Evolutionary conservation across 225 moss, liverwort and hornwort species (phyloP), one percentile per base, ranked within the genome.

Genomic region (Pseudisothecium myosuroides): DNA sequence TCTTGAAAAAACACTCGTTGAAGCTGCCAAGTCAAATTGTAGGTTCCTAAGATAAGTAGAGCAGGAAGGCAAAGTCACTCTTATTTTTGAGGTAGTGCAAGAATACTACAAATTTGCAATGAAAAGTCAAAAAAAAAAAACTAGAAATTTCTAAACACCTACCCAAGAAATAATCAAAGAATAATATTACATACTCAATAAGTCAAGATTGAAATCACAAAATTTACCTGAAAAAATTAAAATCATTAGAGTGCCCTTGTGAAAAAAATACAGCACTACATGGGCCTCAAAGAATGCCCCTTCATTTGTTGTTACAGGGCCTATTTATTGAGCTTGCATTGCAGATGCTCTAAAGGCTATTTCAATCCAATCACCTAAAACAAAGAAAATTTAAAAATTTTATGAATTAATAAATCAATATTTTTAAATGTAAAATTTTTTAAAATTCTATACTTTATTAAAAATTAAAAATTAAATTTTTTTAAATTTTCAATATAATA

Each of bases 251-350:
- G n/a, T n/a, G n/a, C n/a, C 11, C 9, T 29, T 29, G 6, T 6
- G 3, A 0, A 39, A 16, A 72, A 15, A 17, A 43, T 3, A 0
- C 4, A 0, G 1, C 5, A 41, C 0, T 28, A 9, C 15, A 0
- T 0, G 0, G 0, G 10, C 16, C 9, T 72, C 1, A 5, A 43
- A 0, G 10, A 72, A 72, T 43, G 17, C 9, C 14, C 5, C 5
- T 1, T 1, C 5, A 41, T 14, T 71, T 72, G 9, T 2, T 5
- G 1, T 72, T 45, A 72, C 2, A 72, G 1, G 14, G 9, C 43
- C 45, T 72, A 9, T 27, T 43, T 45, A 45, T 2, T 0, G 1
- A 10, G 2, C 2, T 0, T 45, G 6, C 45, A 45, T 45, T 73
- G 28, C 1, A 73, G 3, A 72, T 28, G 17, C 12, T 43, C n/a